Base-by-base conservation (phyloP, 345 rosid genomes). In the Streptanthus diversifolius region DNA sequence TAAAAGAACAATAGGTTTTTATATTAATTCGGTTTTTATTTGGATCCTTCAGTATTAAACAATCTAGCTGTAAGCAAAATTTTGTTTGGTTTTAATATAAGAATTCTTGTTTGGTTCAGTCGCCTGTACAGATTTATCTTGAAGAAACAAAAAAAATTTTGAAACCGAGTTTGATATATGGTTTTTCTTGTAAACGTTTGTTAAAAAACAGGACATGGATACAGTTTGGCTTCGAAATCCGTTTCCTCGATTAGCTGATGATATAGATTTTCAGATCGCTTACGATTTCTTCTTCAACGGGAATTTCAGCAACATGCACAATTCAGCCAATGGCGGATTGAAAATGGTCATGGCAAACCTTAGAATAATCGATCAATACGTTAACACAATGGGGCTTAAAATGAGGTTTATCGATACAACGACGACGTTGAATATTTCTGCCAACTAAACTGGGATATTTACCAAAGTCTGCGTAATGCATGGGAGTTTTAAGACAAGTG, bases 211-310 rank as follows among this genome's bases (percentile, higher is more conserved):
- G 92, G 92, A 90, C 73, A 83, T 87, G 5, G 97, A 90, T 65
- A 77, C 85, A 33, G 25, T 90, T 83, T 90, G 97, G 93, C 80
- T 90, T 7, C 84, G 79, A 58, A 76, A 85, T 74, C 97, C 93
- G 36, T 90, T 88, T 65, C 82, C 81, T 12, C 83, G 81, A 17
- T 82, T 90, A 63, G 52, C 62, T 15, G 45, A 66, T 0, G 58
- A 76, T 11, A 87, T 73, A 8, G 97, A 90, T 64, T 88, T 90
- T 59, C 97, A 90, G 66, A 82, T 88, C 8, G 89, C 96, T 2
- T 84, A 93, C 14, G 90, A 90, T 52, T 1, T 11, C 17, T 88
- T 75, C 44, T 53, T 29, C 18, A 0, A 1, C 0, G 90, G 90
- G n/a, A 64, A 76, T 19, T 60, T 85, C 1, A 62, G 45, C 8